Base-by-base conservation (phyloP, 176 grass and related monocot species). In the Cenchrus americanus region DNA sequence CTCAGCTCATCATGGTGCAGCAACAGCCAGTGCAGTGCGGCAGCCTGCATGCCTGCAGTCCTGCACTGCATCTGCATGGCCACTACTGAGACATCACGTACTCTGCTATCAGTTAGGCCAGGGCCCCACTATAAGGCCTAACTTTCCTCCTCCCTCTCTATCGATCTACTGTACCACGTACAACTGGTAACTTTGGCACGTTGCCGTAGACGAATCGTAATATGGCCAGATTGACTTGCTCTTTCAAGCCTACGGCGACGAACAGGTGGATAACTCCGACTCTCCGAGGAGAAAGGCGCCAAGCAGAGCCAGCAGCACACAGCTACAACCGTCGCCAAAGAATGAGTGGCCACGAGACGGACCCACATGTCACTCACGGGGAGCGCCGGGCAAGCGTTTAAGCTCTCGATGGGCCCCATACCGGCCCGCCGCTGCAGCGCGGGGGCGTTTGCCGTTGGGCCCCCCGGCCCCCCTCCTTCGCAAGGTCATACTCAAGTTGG, bases 1-100 rank as follows among this genome's bases (percentile, higher is more conserved):
- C 68, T 82, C 67, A 41, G 26, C 14, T 79, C 66, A 64, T 75
- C 37, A 81, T 81, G 78, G 41, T 26, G 78, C 50, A 67, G 78
- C 50, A 67, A 49, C 69, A 37, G 54, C 53, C 42, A 48, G 23
- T 26, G 30, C 66, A 19, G 58, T 30, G 3, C 34, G 41, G 15
- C 76, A 21, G 75, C 27, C 27, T 30, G 27, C 10, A 57, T 59
- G 75, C 65, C 17, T 69, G 66, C 66, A 30, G 40, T 50, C 65
- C 17, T 69, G 66, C 66, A 30, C 66, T 50, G 46, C 57, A 62
- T 18, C 67, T 64, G 66, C 14, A 69, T 23, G 75, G 59, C 43
- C 2, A 27, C 73, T 40, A 34, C 43, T 18, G 44, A 6, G 26
- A 79, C 75, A 79, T 44, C 6, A 41, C 43, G 50, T 26, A 62